Evolutionary conservation across 352 stramenopile species (phyloP), one percentile per base, ranked within the genome.

Genomic region (Phytophthora pistaciae): DNA sequence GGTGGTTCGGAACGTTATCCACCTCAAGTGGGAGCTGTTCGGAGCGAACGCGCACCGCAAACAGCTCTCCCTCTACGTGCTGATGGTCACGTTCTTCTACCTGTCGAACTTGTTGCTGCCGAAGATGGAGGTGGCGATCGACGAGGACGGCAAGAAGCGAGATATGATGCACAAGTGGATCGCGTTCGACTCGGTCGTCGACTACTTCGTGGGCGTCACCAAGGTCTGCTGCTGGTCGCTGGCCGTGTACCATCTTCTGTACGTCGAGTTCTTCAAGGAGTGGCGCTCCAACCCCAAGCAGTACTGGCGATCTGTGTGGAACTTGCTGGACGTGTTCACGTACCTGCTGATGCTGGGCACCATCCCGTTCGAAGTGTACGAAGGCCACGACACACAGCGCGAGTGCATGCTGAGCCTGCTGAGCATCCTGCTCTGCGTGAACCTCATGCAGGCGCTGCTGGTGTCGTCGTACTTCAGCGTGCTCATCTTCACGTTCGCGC

Each of bases 221-320:
- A 87, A 90, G 49, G 55, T 79, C 5, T 75, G 70, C 20, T 86
- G 75, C 36, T 90, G 82, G 82, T 23, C 53, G 0, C 56, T 87
- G 9, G 79, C 82, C 1, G 44, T 84, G 10, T 90, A 90, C 55
- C 82, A 87, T 46, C 74, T 90, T 31, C 48, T 85, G 6, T 90
- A 87, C 56, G 82, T 90, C 52, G 82, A 90, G 62, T 61, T 90
- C n/a, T 86, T 80, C 64, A 83, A 86, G 48, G 82, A 90, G 55
- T 86, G 74, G 69, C 70, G 75, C 7, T 76, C 80, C 10, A 75
- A 88, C 31, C 68, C 63, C 5, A 63, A 56, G 13, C 60, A 73
- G 42, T 90, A 90, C 46, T 90, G 79, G 79, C 75, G 75, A 27
- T 90, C 82, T 5, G 62, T 84, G 33, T 90, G 82, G 78, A 90